Evolutionary conservation across 1,284 basidiomycete species (phyloP), one percentile per base, ranked within the genome.

Genomic region (Moesziomyces antarcticus): DNA sequence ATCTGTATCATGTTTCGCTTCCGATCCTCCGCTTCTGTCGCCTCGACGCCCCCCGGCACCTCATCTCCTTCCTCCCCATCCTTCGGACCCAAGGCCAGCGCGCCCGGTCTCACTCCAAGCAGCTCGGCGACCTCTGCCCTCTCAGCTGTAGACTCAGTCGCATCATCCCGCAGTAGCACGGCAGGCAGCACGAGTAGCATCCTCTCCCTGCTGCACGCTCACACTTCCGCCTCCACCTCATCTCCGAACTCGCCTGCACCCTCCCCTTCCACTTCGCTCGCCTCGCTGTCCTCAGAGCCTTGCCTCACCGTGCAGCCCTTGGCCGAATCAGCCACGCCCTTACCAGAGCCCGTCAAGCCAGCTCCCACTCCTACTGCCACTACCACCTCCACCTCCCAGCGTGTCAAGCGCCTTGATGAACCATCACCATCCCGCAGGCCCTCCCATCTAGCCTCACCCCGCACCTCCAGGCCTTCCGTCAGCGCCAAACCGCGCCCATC

Each of bases 1-100:
- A 27, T 9, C 42, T 46, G 43, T 42, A 47, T 43, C 59, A 73
- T 73, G 71, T 68, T 68, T 48, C 71, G 45, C 41, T 68, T 68
- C 61, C 56, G 65, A 67, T 46, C 70, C 54, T 61, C 54, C 13
- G 48, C 57, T 60, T 71, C 68, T 55, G 59, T 47, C 51, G 35
- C 40, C 42, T 43, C 52, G 16, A 35, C 52, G n/a, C 9, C 40
- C 42, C 21, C 54, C 37, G 43, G 50, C 35, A 27, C 55, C n/a
- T n/a, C 51, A 3, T 46, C 60, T 43, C 51, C 55, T 18, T 40
- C 49, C 8, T n/a, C 50, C 47, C 50, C 50, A 30, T 30, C 30
- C 30, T 30, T 30, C 11, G 30, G 9, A 20, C 33, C 53, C 50
- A 53, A 43, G 22, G 6, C 50, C 18, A 40, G 52, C 25, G 49